These are phyloP conservation scores for Alternaria longipes DNA, from an alignment of 2,329 filamentous ascomycete species.

Conservation along the genomic window DNA sequence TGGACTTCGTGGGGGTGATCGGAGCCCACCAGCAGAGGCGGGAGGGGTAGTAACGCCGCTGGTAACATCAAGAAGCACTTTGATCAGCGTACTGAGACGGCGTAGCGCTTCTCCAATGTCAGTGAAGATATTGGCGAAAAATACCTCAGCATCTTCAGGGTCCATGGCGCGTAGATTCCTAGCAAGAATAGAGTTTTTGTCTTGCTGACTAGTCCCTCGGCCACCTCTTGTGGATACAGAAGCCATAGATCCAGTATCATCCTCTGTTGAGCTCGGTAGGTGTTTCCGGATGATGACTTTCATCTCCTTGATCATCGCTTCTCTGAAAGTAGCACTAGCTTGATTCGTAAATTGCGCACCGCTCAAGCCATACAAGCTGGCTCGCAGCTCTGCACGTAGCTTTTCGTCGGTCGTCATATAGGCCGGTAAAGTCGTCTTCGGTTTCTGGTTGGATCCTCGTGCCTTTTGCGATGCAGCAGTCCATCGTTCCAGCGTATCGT, in stretches of 20 bases:
- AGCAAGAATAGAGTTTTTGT: slow-evolving; percentile 88
- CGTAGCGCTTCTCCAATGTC: slow-evolving; percentile 87
- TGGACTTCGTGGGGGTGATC: slow-evolving; percentile 60
- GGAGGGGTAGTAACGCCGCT: slow-evolving; percentile 70
- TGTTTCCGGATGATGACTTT: slow-evolving; percentile 83
- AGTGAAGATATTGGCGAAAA: slow-evolving; percentile 84
- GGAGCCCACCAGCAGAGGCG: slow-evolving; percentile 49
- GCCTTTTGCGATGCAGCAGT: slow-evolving; percentile 77
- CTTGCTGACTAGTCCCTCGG: slow-evolving; percentile 75
- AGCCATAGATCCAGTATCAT: slow-evolving; percentile 90
- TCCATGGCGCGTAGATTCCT: slow-evolving; percentile 87
- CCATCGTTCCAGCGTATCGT: slow-evolving; percentile 85
- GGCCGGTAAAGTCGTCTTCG: slow-evolving; percentile 74
- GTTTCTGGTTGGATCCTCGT: slow-evolving; percentile 72
- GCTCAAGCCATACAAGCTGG: slow-evolving; percentile 80
- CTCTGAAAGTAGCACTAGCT: slow-evolving; percentile 85
- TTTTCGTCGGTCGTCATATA: slow-evolving; percentile 79
- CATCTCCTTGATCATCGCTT: slow-evolving; percentile 84
- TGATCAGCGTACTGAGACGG: slow-evolving; percentile 87
- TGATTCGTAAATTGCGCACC: slow-evolving; percentile 80
- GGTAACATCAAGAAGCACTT: slow-evolving; percentile 92
- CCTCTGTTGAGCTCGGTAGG: slow-evolving; percentile 90
- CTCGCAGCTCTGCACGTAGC: slow-evolving; percentile 74
- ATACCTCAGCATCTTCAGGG: slow-evolving; percentile 81
- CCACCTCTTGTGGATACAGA: slow-evolving; percentile 80